A percentile compares a stretch with the other conserved stretches of the same genome.
phyloP scores from a whole-genome alignment of 1,284 basidiomycete species.

The Rhodotorula sp. region DNA sequence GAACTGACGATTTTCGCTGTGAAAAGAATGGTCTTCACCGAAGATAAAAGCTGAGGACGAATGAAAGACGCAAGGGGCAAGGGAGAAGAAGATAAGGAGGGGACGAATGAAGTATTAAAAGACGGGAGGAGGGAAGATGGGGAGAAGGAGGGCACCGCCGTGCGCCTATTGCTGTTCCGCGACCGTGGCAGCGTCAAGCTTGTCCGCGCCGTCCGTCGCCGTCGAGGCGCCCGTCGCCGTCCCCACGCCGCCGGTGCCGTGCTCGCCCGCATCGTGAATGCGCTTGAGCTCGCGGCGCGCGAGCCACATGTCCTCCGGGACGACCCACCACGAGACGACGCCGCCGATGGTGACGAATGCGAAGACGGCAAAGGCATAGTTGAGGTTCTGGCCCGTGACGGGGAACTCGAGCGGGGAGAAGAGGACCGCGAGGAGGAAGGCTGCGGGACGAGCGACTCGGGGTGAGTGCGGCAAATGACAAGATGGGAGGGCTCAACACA shows the following conservation, averaged over 20 bases:
- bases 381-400: constrained; percentile 69
- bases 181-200: not conserved
- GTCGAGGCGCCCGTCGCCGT: not conserved
- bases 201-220: not conserved
- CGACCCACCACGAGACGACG: constrained; percentile 70
- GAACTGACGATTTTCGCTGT: no score
- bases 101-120: no score
- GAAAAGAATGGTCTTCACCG: no score
- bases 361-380: constrained; percentile 71
- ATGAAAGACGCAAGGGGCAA: no score
- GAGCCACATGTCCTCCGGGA: constrained; percentile 74
- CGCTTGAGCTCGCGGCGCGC: constrained; percentile 57
- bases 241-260: not conserved
- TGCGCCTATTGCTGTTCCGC: not conserved
- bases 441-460: constrained; percentile 50
- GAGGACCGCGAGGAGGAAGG: constrained; percentile 55
- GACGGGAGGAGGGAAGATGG: no score
- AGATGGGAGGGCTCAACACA: constrained; percentile 51
- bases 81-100: no score
- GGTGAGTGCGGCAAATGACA: not conserved
- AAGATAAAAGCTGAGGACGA: no score
- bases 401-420: constrained; percentile 81
- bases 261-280: constrained; percentile 40
- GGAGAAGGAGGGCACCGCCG: not conserved
- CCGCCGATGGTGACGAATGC: constrained; percentile 74